Evolutionary conservation across 2,329 filamentous ascomycete genomes (phyloP), one percentile per base, ranked within the genome.

Genomic region (Clarireedia homoeocarpa): DNA sequence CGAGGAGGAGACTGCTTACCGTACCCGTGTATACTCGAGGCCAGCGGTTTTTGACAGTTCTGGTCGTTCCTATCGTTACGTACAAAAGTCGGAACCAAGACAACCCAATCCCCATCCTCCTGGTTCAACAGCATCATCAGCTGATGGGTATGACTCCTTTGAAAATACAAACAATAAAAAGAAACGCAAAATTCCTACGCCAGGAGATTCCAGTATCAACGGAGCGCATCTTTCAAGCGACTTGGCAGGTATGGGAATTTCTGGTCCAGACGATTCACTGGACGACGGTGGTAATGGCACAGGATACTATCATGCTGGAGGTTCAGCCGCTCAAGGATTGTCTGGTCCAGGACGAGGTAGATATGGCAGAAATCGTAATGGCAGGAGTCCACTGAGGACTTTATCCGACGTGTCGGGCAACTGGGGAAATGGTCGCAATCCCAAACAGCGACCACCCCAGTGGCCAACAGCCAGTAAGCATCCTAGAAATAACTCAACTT

Each of bases 131-230:
- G 79, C 82, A 5, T 86, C 85, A 4, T 87, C 86, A 2, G 75
- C 82, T 10, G 92, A 97, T 70, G 91, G 91, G 14, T 97, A 97
- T 70, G 94, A 99, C 71, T 94, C 90, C 6, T 95, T 96, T 66
- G 94, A 99, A 72, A 97, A 97, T 67, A 95, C 90, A 38, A 97
- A 96, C 71, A 99, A 99, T 70, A 99, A 99, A 74, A 99, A 97
- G 77, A 97, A 99, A 73, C 83, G 94, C 63, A 99, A 99, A 74
- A 97, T 99, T 39, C 94, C 94, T 0, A 91, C 91, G 0, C 90
- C 89, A 9, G 88, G 89, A 17, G 88, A 89, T 65, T 77, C 84
- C 14, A 81, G 71, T 3, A 63, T 67, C 34, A 70, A 69, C 53
- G 67, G 67, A n/a, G 61, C 62, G 47, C 67, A 68, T 58, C 71